Evolutionary conservation across 2,329 filamentous ascomycete genomes (phyloP).

Genomic region (Pyrenophora graminea): DNA sequence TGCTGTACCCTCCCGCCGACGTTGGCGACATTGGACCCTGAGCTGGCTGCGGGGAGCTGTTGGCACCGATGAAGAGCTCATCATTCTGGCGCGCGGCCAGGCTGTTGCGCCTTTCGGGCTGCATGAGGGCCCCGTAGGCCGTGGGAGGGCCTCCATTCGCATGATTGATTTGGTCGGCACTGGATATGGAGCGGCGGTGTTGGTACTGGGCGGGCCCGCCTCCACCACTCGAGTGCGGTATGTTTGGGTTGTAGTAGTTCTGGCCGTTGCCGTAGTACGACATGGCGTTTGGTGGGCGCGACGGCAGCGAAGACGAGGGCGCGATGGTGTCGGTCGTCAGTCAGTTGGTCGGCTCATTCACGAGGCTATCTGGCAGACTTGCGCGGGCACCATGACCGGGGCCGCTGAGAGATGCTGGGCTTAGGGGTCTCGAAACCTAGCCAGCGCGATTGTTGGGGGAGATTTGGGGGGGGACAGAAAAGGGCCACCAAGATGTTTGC

Average conservation of each 20-base stretch:
- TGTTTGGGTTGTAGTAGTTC: slow-evolving; percentile 54
- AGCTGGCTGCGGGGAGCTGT: slow-evolving; percentile 35
- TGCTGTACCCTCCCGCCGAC: slow-evolving; percentile 23
- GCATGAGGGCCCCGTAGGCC: slow-evolving; percentile 35
- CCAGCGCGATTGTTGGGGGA: slow-evolving; percentile 5
- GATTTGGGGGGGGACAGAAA: no score
- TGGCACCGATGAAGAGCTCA: slow-evolving; percentile 64
- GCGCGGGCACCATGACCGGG: slow-evolving; percentile 41
- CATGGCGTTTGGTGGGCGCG: slow-evolving; percentile 48
- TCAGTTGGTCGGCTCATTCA: slow-evolving; percentile 46
- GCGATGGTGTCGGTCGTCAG: slow-evolving; percentile 38
- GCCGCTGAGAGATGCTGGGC: slow-evolving; percentile 27
- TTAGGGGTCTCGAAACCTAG: slow-evolving; percentile 9
- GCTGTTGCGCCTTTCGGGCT: slow-evolving; percentile 44
- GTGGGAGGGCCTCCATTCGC: slow-evolving; percentile 51
- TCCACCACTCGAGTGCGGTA: slow-evolving; percentile 48
- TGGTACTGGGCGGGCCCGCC: slow-evolving; percentile 44
- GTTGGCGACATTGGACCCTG: slow-evolving; percentile 38
- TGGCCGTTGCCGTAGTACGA: slow-evolving; percentile 61
- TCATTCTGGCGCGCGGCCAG: slow-evolving; percentile 51
- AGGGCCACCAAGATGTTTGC: slow-evolving; percentile 9
- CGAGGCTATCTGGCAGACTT: slow-evolving; percentile 38
- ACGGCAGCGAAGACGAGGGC: slow-evolving; percentile 18
- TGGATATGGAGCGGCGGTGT: slow-evolving; percentile 61
- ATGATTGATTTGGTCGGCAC: slow-evolving; percentile 79